These are phyloP conservation scores for Eleusine coracana DNA, from an alignment of 176 grass and related monocot species.

Conservation along the genomic window DNA sequence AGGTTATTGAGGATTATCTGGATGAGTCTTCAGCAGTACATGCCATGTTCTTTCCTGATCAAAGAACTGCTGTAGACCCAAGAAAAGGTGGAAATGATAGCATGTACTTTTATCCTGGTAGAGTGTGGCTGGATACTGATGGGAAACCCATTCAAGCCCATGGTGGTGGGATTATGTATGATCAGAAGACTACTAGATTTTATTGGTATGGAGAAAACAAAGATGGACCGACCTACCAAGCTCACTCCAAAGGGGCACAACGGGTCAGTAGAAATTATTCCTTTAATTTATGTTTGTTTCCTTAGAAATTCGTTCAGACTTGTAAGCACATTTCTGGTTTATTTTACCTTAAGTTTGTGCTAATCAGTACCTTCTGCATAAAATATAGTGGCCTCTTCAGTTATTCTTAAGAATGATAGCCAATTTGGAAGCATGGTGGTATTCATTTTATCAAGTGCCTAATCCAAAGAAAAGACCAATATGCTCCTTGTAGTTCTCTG, in stretches of 20 bases:
- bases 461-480: neutral
- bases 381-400: neutral
- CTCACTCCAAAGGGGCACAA: conserved; percentile 52
- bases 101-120: conserved; percentile 76
- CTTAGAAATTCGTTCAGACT: neutral
- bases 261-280: conserved; percentile 50
- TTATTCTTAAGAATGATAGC: neutral
- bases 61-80: conserved; percentile 45
- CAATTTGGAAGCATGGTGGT: neutral
- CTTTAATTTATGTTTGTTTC: neutral
- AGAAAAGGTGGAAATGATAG: conserved; percentile 46
- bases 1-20: conserved; percentile 71
- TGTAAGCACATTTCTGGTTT: neutral
- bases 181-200: conserved; percentile 59
- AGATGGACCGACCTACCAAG: conserved; percentile 73
- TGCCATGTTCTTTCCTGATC: conserved; percentile 68
- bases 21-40: conserved; percentile 86
- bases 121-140: conserved; percentile 80
- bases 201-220: conserved; percentile 99
- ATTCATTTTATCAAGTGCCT: neutral
- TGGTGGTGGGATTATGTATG: conserved; percentile 83
- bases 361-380: neutral
- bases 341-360: neutral
- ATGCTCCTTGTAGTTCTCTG: neutral
- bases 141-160: conserved; percentile 92